Conservation (phyloP, 2,329 filamentous ascomycete species). For the Exophiala dermatitidis region DNA sequence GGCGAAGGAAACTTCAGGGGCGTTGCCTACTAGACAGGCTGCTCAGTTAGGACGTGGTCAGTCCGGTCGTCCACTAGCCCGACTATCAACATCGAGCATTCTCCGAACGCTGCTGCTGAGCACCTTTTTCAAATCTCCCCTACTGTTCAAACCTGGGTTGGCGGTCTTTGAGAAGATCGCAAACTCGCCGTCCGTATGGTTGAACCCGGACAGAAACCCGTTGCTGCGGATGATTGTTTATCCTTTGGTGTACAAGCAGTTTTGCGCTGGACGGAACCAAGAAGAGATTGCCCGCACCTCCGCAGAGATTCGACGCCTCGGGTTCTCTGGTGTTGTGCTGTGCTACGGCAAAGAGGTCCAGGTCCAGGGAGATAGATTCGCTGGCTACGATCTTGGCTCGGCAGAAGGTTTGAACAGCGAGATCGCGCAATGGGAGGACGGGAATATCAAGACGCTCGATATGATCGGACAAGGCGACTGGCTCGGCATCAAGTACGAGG, state of each 20-base stretch:
- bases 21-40: too few species aligned
- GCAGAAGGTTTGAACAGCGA: constrained; percentile 27
- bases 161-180: constrained; percentile 35
- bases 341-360: constrained; percentile 48
- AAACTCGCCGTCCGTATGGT: constrained; percentile 38
- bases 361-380: constrained; percentile 31
- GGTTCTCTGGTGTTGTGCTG: constrained; percentile 47
- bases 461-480: constrained; percentile 48
- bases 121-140: constrained; percentile 30
- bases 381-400: constrained; percentile 31
- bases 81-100: constrained; percentile 26
- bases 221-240: constrained; percentile 41
- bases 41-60: too few species aligned
- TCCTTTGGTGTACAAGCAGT: constrained; percentile 49
- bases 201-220: constrained; percentile 45
- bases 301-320: constrained; percentile 41
- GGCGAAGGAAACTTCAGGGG: too few species aligned
- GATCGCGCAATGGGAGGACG: constrained; percentile 46
- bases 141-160: constrained; percentile 30
- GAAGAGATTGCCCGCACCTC: constrained; percentile 43
- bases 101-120: constrained; percentile 30
- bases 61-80: too few species aligned
- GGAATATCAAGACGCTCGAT: constrained; percentile 47
- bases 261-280: constrained; percentile 49
- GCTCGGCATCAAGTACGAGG: constrained; percentile 44